Evolutionary conservation across 208 protist species (phyloP).

Genomic region (Lotmaria passim): DNA sequence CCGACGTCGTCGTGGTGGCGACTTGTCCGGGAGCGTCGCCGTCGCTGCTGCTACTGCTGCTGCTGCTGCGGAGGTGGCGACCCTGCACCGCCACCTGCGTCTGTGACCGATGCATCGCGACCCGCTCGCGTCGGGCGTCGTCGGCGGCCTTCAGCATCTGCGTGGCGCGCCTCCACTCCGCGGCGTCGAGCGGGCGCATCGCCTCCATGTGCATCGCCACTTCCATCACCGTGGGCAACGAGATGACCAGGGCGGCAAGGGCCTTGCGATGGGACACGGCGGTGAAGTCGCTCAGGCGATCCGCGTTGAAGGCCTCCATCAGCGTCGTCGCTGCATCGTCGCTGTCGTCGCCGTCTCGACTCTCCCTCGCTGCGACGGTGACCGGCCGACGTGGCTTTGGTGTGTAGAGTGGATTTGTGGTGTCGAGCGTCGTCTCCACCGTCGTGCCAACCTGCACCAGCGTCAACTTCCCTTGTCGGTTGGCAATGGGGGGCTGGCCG

Average conservation of each 20-base stretch:
- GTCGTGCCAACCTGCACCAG: constrained; percentile 42
- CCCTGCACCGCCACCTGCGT: constrained; percentile 32
- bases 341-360: not conserved
- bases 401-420: constrained; percentile 43
- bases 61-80: not conserved
- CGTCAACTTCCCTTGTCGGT: constrained; percentile 55
- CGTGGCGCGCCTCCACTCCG: constrained; percentile 49
- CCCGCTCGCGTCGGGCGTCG: constrained; percentile 68
- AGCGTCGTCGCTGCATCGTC: constrained; percentile 26
- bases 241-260: constrained; percentile 67
- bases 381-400: constrained; percentile 1
- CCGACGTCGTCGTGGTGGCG: not conserved
- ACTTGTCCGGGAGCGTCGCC: too few species aligned
- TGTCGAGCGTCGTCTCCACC: constrained; percentile 36
- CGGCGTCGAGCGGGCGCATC: constrained; percentile 46
- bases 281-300: constrained; percentile 45
- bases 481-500: constrained; percentile 75
- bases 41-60: not conserved
- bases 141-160: constrained; percentile 77
- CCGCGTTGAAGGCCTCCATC: constrained; percentile 47
- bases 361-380: constrained; percentile 3
- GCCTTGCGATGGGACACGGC: constrained; percentile 67
- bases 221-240: constrained; percentile 70
- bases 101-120: constrained; percentile 49
- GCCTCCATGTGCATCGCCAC: constrained; percentile 69